phyloP scores from a whole-genome alignment of 2,329 filamentous ascomycete species.

The Alternaria burnsii region DNA sequence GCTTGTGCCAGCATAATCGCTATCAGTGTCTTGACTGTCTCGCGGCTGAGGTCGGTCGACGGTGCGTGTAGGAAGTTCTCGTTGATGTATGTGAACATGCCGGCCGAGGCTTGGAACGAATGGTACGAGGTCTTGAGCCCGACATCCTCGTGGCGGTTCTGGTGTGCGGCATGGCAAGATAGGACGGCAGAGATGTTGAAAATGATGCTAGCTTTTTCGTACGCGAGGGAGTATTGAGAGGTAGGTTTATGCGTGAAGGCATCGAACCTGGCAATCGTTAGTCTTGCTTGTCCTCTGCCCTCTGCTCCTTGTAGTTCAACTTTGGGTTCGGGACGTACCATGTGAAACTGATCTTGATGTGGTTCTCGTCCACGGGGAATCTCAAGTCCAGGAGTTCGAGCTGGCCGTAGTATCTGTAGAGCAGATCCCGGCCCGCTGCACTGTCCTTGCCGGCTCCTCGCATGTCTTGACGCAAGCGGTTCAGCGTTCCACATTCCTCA shows the following conservation, averaged over 20 bases:
- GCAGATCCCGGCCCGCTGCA: slow-evolving; percentile 87
- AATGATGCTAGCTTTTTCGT: slow-evolving; percentile 98
- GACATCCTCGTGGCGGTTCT: slow-evolving; percentile 89
- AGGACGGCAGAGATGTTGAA: slow-evolving; percentile 99
- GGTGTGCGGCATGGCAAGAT: slow-evolving; percentile 92
- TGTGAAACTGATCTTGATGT: slow-evolving; percentile 98
- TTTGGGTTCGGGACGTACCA: slow-evolving; percentile 75
- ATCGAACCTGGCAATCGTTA: slow-evolving; percentile 77
- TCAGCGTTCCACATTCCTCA: slow-evolving; percentile 93
- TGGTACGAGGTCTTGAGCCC: slow-evolving; percentile 97
- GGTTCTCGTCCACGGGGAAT: slow-evolving; percentile 97
- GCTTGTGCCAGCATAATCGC: slow-evolving; percentile 92
- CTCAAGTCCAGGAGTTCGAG: slow-evolving; percentile 91
- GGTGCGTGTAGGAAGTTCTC: slow-evolving; percentile 98
- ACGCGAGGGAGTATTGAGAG: slow-evolving; percentile 93
- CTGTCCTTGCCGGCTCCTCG: slow-evolving; percentile 96
- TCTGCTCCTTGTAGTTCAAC: no score
- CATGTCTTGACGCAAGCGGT: slow-evolving; percentile 97
- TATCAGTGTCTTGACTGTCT: slow-evolving; percentile 95
- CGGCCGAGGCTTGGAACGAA: slow-evolving; percentile 95
- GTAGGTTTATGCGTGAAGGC: slow-evolving; percentile 99
- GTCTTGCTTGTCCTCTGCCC: slow-evolving; percentile 6
- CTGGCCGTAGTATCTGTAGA: slow-evolving; percentile 98
- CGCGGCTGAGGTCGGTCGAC: slow-evolving; percentile 91
- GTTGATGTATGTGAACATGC: slow-evolving; percentile 99